These are phyloP conservation scores for Boletus reticuloceps DNA, from an alignment of 768 basidiomycete genomes.

Conservation along the genomic window DNA sequence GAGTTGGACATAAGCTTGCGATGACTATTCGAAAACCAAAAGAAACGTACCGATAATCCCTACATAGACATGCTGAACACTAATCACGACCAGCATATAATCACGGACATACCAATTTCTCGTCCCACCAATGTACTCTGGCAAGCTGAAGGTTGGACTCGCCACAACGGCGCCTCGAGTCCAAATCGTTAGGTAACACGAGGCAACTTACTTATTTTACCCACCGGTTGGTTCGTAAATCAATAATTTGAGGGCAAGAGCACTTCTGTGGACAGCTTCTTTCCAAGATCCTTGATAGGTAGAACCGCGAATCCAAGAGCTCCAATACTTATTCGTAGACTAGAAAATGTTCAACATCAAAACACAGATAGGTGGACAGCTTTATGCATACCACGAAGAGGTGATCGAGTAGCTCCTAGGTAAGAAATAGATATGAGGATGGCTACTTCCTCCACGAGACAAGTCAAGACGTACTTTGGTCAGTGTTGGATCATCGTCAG, in stretches of 20 bases:
- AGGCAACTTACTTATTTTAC: neutral
- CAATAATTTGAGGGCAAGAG: slow-evolving; percentile 88
- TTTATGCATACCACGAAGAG: slow-evolving; percentile 49
- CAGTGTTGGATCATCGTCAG: slow-evolving; percentile 68
- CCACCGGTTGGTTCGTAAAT: slow-evolving; percentile 88
- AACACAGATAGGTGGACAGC: neutral
- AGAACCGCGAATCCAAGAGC: slow-evolving; percentile 82
- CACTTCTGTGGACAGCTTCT: slow-evolving; percentile 90
- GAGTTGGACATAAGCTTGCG: neutral
- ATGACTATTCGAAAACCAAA: neutral
- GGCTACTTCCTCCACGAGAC: neutral
- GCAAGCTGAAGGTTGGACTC: slow-evolving; percentile 92
- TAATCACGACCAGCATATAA: neutral
- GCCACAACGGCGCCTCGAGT: slow-evolving; percentile 82
- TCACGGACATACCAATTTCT: slow-evolving; percentile 70
- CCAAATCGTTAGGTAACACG: neutral
- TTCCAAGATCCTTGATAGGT: slow-evolving; percentile 95
- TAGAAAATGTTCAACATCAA: slow-evolving; percentile 18
- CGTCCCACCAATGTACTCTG: slow-evolving; percentile 87
- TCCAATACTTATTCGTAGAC: slow-evolving; percentile 84
- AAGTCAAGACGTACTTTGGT: slow-evolving; percentile 45
- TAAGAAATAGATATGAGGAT: neutral
- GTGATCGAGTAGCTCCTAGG: slow-evolving; percentile 52
- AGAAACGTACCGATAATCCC: slow-evolving; percentile 60
- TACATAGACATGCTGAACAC: slow-evolving; percentile 18